Conservation (phyloP, 2,329 filamentous ascomycete genomes). For the Pseudogymnoascus sp. region DNA sequence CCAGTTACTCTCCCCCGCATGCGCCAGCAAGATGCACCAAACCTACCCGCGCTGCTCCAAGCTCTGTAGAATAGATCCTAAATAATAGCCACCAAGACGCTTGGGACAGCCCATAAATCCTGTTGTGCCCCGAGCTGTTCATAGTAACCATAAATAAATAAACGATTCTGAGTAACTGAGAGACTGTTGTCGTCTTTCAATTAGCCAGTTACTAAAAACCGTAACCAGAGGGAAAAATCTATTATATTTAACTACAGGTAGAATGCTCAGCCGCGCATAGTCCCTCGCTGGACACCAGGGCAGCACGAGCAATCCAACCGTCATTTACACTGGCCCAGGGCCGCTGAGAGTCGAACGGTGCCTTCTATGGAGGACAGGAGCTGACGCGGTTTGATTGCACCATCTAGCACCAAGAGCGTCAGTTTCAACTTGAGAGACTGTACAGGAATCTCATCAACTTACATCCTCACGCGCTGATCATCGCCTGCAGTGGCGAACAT, state of each 20-base stretch:
- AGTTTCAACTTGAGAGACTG: too few species aligned
- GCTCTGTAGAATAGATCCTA: not conserved
- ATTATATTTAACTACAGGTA: not conserved
- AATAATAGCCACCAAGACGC: not conserved
- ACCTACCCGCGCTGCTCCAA: not conserved
- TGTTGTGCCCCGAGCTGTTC: not conserved
- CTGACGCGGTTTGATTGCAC: not conserved
- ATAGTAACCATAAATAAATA: not conserved
- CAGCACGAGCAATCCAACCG: not conserved
- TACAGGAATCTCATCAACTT: constrained; percentile 32
- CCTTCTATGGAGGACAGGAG: not conserved
- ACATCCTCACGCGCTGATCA: constrained; percentile 80
- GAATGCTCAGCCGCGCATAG: not conserved
- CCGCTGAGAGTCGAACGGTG: not conserved
- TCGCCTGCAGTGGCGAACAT: constrained; percentile 91
- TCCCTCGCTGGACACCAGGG: too few species aligned
- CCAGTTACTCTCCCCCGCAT: too few species aligned
- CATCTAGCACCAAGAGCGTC: not conserved
- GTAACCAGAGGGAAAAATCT: not conserved
- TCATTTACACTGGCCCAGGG: not conserved
- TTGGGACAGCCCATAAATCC: not conserved
- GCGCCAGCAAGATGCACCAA: not conserved
- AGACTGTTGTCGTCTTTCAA: not conserved
- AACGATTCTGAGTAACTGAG: not conserved
- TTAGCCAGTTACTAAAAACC: not conserved